Base-by-base conservation (phyloP, 495 filamentous ascomycete genomes). In the Pyrenopolyporus hunteri region DNA sequence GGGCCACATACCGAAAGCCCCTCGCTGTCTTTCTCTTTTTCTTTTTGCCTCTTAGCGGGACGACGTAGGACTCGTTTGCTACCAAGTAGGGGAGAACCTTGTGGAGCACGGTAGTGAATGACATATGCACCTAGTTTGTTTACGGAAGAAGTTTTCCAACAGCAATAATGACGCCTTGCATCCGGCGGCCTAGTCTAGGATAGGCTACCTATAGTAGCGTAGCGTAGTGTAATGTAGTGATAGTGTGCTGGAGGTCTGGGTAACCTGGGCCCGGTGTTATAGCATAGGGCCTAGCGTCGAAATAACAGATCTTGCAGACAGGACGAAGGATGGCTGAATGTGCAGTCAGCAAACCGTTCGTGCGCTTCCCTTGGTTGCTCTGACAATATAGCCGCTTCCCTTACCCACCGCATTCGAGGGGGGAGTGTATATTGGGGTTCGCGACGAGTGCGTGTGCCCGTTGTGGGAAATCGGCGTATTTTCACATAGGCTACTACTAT, bases 291-390 rank as follows among this genome's bases (percentile, higher is more conserved):
- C 39, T 66, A 66, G 57, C 55, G 50, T 42, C 25, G 36, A 52
- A 51, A 31, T 47, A 51, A 59, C 35, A 66, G 63, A 66, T 61
- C 57, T 61, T 57, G 57, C 63, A 66, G 47, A 37, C 33, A 1
- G 23, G 20, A 25, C 2, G 46, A n/a, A n/a, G n/a, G n/a, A n/a
- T n/a, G n/a, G 63, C 56, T 48, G 51, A 65, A 52, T 40, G 36
- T 33, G 50, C 51, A 44, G 63, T 57, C 51, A 57, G 63, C 57
- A 61, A 57, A 47, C 63, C 63, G 40, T 61, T 61, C 57, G 17
- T 42, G 20, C 32, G 14, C 20, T 16, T 47, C 33, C 35, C 28
- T 60, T 65, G 57, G 63, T 66, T 57, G 22, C 46, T 52, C 46
- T 50, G 36, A 40, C 23, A 22, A 52, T 26, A 56, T 60, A 56